phyloP scores from a whole-genome alignment of 192 early-diverging fungal species.

The Chytriomyces sp. region DNA sequence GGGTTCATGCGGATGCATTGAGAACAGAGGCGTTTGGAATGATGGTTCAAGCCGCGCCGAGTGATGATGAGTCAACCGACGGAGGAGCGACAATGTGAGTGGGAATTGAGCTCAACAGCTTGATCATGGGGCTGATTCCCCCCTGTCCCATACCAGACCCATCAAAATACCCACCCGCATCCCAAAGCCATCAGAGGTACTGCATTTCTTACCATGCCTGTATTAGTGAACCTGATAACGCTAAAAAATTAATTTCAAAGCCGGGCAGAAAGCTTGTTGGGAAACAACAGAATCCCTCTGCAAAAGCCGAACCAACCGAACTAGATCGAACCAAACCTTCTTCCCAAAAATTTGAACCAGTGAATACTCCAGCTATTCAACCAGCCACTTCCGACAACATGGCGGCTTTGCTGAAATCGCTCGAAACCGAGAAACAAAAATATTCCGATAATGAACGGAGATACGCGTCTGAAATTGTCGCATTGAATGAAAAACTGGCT shows the following conservation, averaged over 20 bases:
- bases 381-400: too few relatives aligned
- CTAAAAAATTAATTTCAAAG: too few relatives aligned
- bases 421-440: slow-evolving; percentile 43
- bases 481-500: slow-evolving; percentile 32
- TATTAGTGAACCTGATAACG: too few relatives aligned
- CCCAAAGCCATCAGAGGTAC: slow-evolving; percentile 13
- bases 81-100: background rate
- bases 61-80: background rate
- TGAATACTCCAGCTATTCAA: too few relatives aligned
- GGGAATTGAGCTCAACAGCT: background rate
- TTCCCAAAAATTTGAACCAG: too few relatives aligned
- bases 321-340: too few relatives aligned
- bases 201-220: background rate
- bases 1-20: background rate
- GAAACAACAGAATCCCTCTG: too few relatives aligned
- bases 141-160: background rate
- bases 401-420: too few relatives aligned
- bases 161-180: slow-evolving; percentile 2
- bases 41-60: background rate
- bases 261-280: too few relatives aligned
- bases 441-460: slow-evolving; percentile 34
- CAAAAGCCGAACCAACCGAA: too few relatives aligned
- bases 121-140: background rate
- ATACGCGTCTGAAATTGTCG: slow-evolving; percentile 46
- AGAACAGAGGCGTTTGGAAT: background rate